A percentile compares a stretch with the other conserved stretches of the same genome.
phyloP scores from a whole-genome alignment of 306 rosid species.

The Fragaria vesca region DNA sequence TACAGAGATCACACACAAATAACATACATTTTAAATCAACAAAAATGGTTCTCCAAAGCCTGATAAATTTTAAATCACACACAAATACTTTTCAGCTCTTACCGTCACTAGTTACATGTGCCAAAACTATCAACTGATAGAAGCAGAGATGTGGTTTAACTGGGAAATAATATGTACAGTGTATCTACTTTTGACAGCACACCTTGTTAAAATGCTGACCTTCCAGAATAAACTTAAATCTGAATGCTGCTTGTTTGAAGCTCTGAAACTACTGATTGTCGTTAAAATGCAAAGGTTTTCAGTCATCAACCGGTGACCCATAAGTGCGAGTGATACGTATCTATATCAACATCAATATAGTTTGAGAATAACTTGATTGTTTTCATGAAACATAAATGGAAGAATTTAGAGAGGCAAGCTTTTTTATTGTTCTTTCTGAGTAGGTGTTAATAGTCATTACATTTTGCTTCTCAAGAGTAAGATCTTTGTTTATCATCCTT shows the following conservation, averaged over 20 bases:
- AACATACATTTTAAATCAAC: too few species aligned
- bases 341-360: conserved; percentile 32
- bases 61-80: too few species aligned
- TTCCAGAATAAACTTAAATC: background rate
- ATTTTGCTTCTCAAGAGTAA: background rate
- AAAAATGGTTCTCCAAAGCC: too few species aligned
- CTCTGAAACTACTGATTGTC: background rate
- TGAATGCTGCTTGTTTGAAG: conserved; percentile 5
- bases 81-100: background rate
- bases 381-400: background rate
- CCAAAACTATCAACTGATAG: background rate
- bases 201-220: too few species aligned
- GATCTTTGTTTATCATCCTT: too few species aligned
- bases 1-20: too few species aligned
- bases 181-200: background rate
- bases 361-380: background rate
- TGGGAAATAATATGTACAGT: background rate
- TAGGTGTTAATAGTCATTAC: background rate
- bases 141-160: background rate
- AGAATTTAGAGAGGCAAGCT: background rate
- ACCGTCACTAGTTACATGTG: background rate
- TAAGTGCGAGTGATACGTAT: conserved; percentile 66
- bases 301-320: conserved; percentile 36
- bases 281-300: conserved; percentile 28
- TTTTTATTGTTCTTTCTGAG: background rate